These are phyloP conservation scores for Escallonia rubra DNA, from an alignment of 129 eudicot species.

Conservation along the genomic window DNA sequence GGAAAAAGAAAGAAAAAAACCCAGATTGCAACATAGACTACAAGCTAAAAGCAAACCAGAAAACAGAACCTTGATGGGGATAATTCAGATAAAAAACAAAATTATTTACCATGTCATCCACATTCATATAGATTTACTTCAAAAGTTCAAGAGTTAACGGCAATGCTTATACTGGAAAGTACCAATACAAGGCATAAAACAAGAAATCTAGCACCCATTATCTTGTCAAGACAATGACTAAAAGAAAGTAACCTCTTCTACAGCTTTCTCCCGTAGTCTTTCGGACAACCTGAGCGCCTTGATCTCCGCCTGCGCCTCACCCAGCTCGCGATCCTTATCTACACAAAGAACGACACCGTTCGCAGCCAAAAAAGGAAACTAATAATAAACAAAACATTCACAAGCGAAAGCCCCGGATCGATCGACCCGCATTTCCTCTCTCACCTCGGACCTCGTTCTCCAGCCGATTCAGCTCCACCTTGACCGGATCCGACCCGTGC, in stretches of 20 bases:
- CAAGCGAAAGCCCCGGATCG: conserved; percentile 31
- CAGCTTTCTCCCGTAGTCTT: conserved; percentile 79
- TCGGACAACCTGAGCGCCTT: conserved; percentile 78
- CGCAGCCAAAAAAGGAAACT: conserved; percentile 6
- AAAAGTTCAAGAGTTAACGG: not conserved
- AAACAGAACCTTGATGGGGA: not conserved
- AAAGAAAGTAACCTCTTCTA: conserved; percentile 66
- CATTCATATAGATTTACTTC: not conserved
- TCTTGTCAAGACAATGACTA: not conserved
- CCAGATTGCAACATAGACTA: not conserved
- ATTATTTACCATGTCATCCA: not conserved
- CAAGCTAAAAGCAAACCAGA: too few species aligned
- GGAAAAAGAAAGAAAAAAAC: too few species aligned
- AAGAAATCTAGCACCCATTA: not conserved
- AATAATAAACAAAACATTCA: conserved; percentile 9
- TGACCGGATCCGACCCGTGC: conserved; percentile 99
- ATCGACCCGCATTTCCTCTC: conserved; percentile 8
- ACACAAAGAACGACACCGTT: conserved; percentile 20
- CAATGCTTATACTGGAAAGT: not conserved
- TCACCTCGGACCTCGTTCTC: conserved; percentile 98
- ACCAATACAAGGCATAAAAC: not conserved
- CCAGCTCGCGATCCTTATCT: conserved; percentile 86
- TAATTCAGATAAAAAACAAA: not conserved
- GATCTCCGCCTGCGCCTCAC: conserved; percentile 85
- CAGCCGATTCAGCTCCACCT: conserved; percentile 86